phyloP scores from a whole-genome alignment of 306 rosid species.

The Sphenostylis stenocarpa region DNA sequence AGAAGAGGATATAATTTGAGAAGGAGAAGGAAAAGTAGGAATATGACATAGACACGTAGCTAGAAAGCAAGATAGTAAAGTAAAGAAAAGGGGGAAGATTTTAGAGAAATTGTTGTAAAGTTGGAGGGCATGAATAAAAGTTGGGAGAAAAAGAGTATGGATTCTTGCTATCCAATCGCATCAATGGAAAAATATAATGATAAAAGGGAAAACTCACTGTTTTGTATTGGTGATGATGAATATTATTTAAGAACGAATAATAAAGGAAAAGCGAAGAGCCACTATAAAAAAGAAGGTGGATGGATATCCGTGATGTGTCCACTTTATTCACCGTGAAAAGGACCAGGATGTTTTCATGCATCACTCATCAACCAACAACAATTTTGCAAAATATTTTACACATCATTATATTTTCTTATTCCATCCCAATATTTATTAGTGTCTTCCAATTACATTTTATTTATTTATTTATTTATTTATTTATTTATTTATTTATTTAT shows the following conservation, averaged over 20 bases:
- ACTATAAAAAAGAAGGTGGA: conserved; percentile 19
- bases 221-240: not conserved
- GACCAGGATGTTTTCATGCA: conserved; percentile 15
- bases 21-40: not conserved
- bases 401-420: too few relatives aligned
- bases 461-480: too few relatives aligned
- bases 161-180: conserved; percentile 25
- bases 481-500: too few relatives aligned
- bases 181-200: not conserved
- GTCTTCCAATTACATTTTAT: too few relatives aligned
- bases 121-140: conserved; percentile 22
- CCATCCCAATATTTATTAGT: too few relatives aligned
- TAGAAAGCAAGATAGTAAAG: conserved; percentile 24
- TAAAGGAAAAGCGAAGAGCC: conserved; percentile 18
- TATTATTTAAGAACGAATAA: not conserved
- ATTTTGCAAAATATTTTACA: not conserved
- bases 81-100: conserved; percentile 2
- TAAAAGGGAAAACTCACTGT: not conserved
- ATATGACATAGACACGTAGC: conserved; percentile 13
- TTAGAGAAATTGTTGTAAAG: conserved; percentile 32
- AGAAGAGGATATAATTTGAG: conserved; percentile 12
- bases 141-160: conserved; percentile 13
- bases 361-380: not conserved
- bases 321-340: conserved; percentile 19
- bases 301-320: conserved; percentile 32